Evolutionary conservation across 805 yeast species (phyloP).

Genomic region (Yarrowia sp.): DNA sequence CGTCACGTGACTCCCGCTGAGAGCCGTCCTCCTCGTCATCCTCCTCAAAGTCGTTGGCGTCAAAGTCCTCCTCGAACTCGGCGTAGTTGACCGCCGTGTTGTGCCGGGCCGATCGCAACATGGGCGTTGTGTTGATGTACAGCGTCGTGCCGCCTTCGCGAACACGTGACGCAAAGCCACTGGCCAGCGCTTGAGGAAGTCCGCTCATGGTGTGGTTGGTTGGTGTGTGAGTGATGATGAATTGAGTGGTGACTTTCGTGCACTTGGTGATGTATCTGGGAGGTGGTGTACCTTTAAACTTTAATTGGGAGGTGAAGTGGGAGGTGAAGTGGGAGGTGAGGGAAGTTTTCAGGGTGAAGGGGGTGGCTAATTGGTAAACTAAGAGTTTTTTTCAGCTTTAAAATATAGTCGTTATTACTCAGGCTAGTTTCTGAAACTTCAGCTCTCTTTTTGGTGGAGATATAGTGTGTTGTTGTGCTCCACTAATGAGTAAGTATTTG

Average conservation of each 20-base stretch:
- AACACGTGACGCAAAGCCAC: constrained; percentile 75
- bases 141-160: constrained; percentile 77
- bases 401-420: too few species aligned
- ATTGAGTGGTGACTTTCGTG: too few species aligned
- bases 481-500: too few species aligned
- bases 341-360: too few species aligned
- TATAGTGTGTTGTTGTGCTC: too few species aligned
- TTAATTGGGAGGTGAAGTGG: too few species aligned
- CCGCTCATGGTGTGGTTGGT: neutral
- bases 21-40: constrained; percentile 45
- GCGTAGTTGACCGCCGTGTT: constrained; percentile 68
- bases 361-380: too few species aligned
- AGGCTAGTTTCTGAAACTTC: too few species aligned
- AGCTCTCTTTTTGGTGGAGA: too few species aligned
- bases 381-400: too few species aligned
- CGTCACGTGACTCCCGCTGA: constrained; percentile 18
- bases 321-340: neutral
- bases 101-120: constrained; percentile 74
- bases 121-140: constrained; percentile 73
- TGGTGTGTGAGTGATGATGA: neutral
- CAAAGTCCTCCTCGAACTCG: constrained; percentile 73
- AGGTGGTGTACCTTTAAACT: constrained; percentile 4
- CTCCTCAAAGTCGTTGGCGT: constrained; percentile 53
- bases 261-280: constrained; percentile 18
- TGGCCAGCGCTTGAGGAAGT: constrained; percentile 74